Base-by-base conservation (phyloP, 768 basidiomycete genomes). In the Termitomyces sp. region DNA sequence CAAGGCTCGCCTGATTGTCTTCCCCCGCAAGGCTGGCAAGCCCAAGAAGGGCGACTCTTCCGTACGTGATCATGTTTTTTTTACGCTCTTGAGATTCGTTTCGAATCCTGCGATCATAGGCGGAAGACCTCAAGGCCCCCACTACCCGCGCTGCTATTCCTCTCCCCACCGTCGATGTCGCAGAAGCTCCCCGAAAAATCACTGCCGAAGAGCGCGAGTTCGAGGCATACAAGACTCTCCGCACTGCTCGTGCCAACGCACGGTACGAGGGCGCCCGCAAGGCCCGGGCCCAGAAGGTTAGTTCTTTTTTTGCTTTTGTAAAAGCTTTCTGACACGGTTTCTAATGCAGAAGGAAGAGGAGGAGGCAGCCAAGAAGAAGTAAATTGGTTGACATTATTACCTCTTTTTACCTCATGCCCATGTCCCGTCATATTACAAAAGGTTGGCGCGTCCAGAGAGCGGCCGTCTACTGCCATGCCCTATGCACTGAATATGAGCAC, bases 21-120 rank as follows among this genome's bases (percentile, higher is more conserved):
- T 97, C 91, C 96, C 97, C 74, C 89, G 92, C 77, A 96, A 97
- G 79, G 84, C 92, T 66, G 84, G 87, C 76, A 98, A 98, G 81
- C 88, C 92, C 72, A 98, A 97, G 87, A 90, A 91, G 84, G 93
- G 92, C 60, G 96, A 98, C 77, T 91, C 94, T 53, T 85, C 88
- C 62, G 94, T 95, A 71, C 67, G 93, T 82, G 42, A 40, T 63
- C n/a, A 1, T 28, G 3, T 40, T 46, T 35, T 46, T 35, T 58
- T 61, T 38, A 32, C 33, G 63, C 32, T 39, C 8, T 36, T 1
- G 39, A 2, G 16, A 35, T 22, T 28, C 65, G 53, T 39, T n/a
- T 55, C n/a, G n/a, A 52, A 28, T 20, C 3, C 32, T 28, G 59
- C 50, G 62, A 45, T 45, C 33, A 38, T 67, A 96, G 94, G 87